phyloP scores from a whole-genome alignment of 352 stramenopile species.

The Thraustochytrium sp. region DNA sequence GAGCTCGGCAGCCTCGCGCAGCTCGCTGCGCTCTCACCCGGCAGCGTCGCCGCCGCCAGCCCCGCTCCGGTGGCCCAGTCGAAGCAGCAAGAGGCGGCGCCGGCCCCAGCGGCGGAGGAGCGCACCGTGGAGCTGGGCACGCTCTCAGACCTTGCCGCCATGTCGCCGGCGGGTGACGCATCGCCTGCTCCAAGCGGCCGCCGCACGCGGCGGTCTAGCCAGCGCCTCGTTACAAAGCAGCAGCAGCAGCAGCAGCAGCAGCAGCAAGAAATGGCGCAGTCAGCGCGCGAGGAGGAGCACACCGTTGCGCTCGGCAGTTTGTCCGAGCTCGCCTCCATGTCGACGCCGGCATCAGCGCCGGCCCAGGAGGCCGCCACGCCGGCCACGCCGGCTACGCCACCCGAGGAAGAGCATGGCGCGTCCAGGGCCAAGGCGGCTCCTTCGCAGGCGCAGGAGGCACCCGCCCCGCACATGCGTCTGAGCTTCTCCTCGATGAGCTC shows the following conservation, averaged over 20 bases:
- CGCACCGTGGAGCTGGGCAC: constrained; percentile 8
- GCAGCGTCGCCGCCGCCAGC: not conserved
- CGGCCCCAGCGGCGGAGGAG: constrained; percentile 13
- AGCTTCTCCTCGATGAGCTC: constrained; percentile 8
- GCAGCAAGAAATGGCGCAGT: too few species aligned
- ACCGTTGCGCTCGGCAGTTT: constrained; percentile 10
- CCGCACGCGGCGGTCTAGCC: too few species aligned
- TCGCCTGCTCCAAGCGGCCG: too few species aligned
- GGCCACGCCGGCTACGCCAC: not conserved
- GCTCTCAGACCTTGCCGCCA: constrained; percentile 1
- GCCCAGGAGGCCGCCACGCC: not conserved
- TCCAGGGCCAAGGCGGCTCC: not conserved
- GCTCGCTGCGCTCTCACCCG: not conserved
- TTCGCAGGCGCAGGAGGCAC: not conserved
- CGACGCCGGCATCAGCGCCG: not conserved
- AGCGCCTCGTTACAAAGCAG: not conserved
- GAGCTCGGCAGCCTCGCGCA: not conserved
- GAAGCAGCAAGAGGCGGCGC: too few species aligned
- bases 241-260: too few species aligned
- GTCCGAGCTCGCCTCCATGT: not conserved
- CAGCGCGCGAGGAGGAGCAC: not conserved
- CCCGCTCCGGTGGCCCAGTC: not conserved
- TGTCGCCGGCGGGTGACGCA: not conserved
- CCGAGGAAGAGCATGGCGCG: not conserved
- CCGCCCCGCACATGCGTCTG: not conserved